phyloP scores from a whole-genome alignment of 768 basidiomycete genomes.

The Rubroboletus pulcherrimus region DNA sequence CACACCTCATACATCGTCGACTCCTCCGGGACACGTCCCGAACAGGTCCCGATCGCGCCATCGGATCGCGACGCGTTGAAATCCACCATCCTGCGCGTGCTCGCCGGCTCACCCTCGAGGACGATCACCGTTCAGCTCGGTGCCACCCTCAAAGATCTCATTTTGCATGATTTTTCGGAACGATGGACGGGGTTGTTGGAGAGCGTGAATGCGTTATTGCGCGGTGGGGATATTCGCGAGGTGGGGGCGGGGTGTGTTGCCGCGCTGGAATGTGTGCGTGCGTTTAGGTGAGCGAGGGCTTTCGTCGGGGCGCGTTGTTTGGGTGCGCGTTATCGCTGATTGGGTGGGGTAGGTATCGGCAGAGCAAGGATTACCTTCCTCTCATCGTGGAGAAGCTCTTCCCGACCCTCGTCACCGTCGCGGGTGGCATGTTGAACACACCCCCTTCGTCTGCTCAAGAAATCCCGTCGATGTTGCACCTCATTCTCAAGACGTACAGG shows the following conservation, averaged over 20 bases:
- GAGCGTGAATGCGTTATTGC: slow-evolving; percentile 62
- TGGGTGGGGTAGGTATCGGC: slow-evolving; percentile 57
- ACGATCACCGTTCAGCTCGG: slow-evolving; percentile 74
- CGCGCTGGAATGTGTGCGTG: slow-evolving; percentile 70
- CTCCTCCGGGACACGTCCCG: slow-evolving; percentile 42
- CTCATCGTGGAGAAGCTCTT: slow-evolving; percentile 60
- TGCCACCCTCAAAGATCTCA: slow-evolving; percentile 65
- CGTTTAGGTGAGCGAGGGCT: slow-evolving; percentile 33
- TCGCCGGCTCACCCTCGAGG: slow-evolving; percentile 63
- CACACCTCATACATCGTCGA: slow-evolving; percentile 60
- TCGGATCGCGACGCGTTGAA: slow-evolving; percentile 77
- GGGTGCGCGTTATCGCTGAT: slow-evolving; percentile 35
- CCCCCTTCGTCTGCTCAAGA: slow-evolving; percentile 62
- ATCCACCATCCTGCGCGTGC: slow-evolving; percentile 59
- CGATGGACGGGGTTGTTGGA: slow-evolving; percentile 68
- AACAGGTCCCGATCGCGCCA: slow-evolving; percentile 56
- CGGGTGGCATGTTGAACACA: slow-evolving; percentile 59
- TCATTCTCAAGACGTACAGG: slow-evolving; percentile 85
- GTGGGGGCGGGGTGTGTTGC: slow-evolving; percentile 82
- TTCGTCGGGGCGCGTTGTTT: neutral
- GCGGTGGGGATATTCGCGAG: slow-evolving; percentile 61
- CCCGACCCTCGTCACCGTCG: slow-evolving; percentile 74
- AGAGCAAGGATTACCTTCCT: slow-evolving; percentile 56
- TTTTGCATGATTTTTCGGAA: slow-evolving; percentile 75
- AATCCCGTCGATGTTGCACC: slow-evolving; percentile 78